phyloP scores from a whole-genome alignment of 257 asterid species.

The Capsicum rhomboideum region DNA sequence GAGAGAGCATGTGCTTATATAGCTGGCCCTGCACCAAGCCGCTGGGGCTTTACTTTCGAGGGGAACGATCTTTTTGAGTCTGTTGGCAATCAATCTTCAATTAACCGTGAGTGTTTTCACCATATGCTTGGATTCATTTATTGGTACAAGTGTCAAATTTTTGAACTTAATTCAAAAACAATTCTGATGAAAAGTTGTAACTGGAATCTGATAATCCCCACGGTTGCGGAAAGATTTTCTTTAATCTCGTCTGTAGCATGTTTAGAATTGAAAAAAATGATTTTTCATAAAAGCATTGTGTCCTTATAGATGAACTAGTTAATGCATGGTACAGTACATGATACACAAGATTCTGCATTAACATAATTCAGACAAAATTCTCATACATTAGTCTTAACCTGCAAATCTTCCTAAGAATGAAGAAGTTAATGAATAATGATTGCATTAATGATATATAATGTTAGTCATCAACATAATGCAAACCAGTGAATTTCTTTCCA shows the following conservation, averaged over 20 bases:
- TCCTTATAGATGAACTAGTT: neutral
- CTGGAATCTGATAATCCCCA: neutral
- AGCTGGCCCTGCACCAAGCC: conserved; percentile 99
- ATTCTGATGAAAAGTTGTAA: neutral
- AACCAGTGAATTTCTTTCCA: neutral
- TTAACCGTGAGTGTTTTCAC: conserved; percentile 43
- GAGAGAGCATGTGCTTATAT: conserved; percentile 99
- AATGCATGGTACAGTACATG: neutral
- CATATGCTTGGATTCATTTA: neutral
- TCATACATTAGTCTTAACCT: neutral
- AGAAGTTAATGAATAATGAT: neutral
- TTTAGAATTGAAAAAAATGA: neutral
- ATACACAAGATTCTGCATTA: neutral
- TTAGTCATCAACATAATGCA: neutral
- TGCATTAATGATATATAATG: neutral
- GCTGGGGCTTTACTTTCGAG: conserved; percentile 91
- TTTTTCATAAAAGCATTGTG: neutral
- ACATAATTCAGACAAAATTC: neutral
- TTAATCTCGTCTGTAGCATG: neutral
- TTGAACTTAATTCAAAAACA: neutral
- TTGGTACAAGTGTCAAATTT: neutral
- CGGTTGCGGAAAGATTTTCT: neutral
- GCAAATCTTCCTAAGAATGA: neutral
- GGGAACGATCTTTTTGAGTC: conserved; percentile 74
- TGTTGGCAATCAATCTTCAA: conserved; percentile 23